A percentile compares a stretch with the other conserved stretches of the same genome.
Conservation (phyloP, 208 protist genomes). For the Novymonas esmeraldas region DNA sequence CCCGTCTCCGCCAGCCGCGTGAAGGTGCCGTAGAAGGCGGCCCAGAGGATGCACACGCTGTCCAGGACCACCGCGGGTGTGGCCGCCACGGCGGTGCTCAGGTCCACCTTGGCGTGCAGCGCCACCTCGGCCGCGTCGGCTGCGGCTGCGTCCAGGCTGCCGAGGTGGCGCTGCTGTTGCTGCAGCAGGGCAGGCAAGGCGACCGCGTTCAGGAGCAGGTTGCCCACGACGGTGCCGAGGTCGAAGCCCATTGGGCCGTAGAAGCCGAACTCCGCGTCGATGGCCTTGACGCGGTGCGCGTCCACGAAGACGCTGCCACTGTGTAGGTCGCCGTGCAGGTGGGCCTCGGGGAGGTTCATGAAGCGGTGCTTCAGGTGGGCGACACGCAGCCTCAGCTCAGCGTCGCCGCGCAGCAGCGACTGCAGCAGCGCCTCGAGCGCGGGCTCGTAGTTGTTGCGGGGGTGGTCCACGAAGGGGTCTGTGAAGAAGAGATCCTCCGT, state of each 20-base stretch:
- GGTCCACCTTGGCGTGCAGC: constrained; percentile 24
- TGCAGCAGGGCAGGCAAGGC: constrained; percentile 32
- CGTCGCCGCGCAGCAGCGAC: constrained; percentile 26
- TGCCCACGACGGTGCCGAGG: constrained; percentile 39
- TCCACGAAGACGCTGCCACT: constrained; percentile 43
- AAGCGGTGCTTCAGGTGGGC: constrained; percentile 45
- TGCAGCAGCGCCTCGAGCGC: constrained; percentile 33
- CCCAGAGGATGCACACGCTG: constrained; percentile 28
- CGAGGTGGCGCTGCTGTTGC: constrained; percentile 1
- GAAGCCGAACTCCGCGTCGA: constrained; percentile 46
- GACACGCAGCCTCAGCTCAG: constrained; percentile 18
- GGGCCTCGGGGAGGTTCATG: constrained; percentile 42
- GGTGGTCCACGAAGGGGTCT: constrained; percentile 32
- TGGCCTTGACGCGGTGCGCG: constrained; percentile 28
- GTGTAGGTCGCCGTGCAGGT: constrained; percentile 46
- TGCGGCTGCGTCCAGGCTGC: background rate
- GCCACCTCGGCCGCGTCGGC: constrained; percentile 1
- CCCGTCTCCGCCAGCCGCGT: constrained; percentile 13
- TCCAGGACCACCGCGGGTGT: constrained; percentile 19
- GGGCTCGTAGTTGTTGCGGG: constrained; percentile 41
- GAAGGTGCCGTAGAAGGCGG: constrained; percentile 31
- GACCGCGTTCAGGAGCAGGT: constrained; percentile 37
- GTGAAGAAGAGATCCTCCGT: constrained; percentile 44
- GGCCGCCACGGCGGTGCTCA: constrained; percentile 26
- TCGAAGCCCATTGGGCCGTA: constrained; percentile 44